phyloP scores from a whole-genome alignment of 2,329 filamentous ascomycete species.

The Diplodia sapinea region DNA sequence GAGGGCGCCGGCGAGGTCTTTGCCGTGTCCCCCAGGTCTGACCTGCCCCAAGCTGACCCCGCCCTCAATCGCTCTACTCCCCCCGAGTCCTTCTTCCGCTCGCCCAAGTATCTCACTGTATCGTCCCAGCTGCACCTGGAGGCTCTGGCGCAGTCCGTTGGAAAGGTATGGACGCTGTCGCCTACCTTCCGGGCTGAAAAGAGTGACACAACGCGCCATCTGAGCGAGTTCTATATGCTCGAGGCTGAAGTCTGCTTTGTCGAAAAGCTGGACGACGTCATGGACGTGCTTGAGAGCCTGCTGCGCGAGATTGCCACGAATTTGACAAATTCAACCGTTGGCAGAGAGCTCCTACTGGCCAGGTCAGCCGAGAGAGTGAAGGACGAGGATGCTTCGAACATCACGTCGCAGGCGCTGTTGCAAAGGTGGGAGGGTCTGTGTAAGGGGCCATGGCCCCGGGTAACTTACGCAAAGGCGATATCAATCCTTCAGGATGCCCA shows the following conservation, averaged over 20 bases:
- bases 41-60: slow-evolving; percentile 32
- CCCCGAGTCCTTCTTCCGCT: slow-evolving; percentile 72
- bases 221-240: slow-evolving; percentile 99
- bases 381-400: slow-evolving; percentile 41
- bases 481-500: slow-evolving; percentile 67
- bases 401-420: slow-evolving; percentile 60
- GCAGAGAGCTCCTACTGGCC: slow-evolving; percentile 61
- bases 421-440: slow-evolving; percentile 74
- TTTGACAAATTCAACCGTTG: slow-evolving; percentile 57
- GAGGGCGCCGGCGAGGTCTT: slow-evolving; percentile 97
- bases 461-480: slow-evolving; percentile 84
- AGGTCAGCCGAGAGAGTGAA: slow-evolving; percentile 49
- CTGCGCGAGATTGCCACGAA: slow-evolving; percentile 64
- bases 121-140: slow-evolving; percentile 95
- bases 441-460: slow-evolving; percentile 78
- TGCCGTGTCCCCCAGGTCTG: slow-evolving; percentile 58
- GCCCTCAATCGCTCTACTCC: slow-evolving; percentile 21
- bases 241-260: slow-evolving; percentile 88
- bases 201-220: slow-evolving; percentile 89
- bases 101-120: slow-evolving; percentile 92
- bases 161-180: slow-evolving; percentile 90
- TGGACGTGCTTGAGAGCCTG: slow-evolving; percentile 81
- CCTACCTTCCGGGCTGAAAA: slow-evolving; percentile 93
- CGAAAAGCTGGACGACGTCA: slow-evolving; percentile 71
- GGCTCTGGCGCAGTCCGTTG: slow-evolving; percentile 84